Evolutionary conservation across 306 rosid species (phyloP).

Genomic region (Cucumis cinereus): DNA sequence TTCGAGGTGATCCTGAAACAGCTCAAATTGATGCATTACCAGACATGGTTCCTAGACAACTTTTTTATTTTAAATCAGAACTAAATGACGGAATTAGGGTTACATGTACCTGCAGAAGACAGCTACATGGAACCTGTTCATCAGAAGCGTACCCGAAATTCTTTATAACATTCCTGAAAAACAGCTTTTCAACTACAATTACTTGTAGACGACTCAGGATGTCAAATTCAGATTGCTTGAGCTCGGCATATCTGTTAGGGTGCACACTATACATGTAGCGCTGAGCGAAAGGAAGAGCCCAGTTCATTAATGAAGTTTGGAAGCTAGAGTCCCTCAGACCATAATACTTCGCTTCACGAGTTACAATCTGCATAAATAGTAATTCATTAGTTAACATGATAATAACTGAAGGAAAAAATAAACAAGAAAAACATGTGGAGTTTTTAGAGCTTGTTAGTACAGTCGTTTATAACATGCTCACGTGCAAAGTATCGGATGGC

Average conservation of each 20-base stretch:
- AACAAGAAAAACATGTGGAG: background rate
- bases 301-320: constrained; percentile 53
- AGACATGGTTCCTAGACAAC: background rate
- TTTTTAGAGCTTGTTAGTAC: background rate
- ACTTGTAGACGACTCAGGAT: constrained; percentile 37
- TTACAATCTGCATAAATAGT: constrained; percentile 55
- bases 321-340: constrained; percentile 41
- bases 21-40: background rate
- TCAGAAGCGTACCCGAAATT: constrained; percentile 32
- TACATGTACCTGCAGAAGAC: constrained; percentile 59
- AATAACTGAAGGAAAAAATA: background rate
- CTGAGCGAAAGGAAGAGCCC: constrained; percentile 86
- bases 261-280: constrained; percentile 57
- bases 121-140: constrained; percentile 40
- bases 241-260: constrained; percentile 40
- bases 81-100: background rate
- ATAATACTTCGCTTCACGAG: constrained; percentile 65
- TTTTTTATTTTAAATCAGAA: background rate
- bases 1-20: background rate
- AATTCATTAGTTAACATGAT: background rate
- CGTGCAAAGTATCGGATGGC: background rate
- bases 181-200: constrained; percentile 66
- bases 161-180: constrained; percentile 62
- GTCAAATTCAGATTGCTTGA: constrained; percentile 56
- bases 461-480: background rate